These are phyloP conservation scores for Marasmius fiardii DNA, from an alignment of 1,284 basidiomycete genomes.

Conservation along the genomic window DNA sequence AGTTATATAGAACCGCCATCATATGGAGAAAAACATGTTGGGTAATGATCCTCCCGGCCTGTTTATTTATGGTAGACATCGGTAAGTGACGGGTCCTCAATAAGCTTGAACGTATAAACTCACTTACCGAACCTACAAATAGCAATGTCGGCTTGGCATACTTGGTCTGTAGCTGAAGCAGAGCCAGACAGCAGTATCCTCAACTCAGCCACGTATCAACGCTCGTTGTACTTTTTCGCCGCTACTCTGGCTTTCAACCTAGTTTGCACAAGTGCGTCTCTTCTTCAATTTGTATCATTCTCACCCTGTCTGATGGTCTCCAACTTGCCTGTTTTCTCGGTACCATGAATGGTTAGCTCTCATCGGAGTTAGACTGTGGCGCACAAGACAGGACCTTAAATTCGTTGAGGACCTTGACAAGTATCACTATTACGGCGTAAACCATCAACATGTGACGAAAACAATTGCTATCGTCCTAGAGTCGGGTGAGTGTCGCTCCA, in stretches of 20 bases:
- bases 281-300: background rate
- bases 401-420: no score
- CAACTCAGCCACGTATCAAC: conserved; percentile 4
- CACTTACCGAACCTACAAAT: background rate
- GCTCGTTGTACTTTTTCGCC: conserved; percentile 14
- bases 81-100: background rate
- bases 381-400: conserved; percentile 1
- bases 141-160: conserved; percentile 16
- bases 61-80: no score
- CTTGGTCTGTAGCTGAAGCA: conserved; percentile 14
- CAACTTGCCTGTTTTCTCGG: no score
- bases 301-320: background rate
- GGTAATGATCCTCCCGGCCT: no score
- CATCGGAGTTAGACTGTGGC: conserved; percentile 13
- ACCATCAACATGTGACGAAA: background rate
- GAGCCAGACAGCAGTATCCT: conserved; percentile 13
- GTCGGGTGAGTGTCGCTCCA: conserved; percentile 11
- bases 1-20: no score
- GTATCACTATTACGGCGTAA: background rate
- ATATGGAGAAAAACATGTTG: no score
- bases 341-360: conserved; percentile 8
- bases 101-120: background rate
- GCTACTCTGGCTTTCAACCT: conserved; percentile 15
- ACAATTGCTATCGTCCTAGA: conserved; percentile 14
- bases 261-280: conserved; percentile 14